Conservation (phyloP, 345 rosid genomes). For the Eucalyptus albens region DNA sequence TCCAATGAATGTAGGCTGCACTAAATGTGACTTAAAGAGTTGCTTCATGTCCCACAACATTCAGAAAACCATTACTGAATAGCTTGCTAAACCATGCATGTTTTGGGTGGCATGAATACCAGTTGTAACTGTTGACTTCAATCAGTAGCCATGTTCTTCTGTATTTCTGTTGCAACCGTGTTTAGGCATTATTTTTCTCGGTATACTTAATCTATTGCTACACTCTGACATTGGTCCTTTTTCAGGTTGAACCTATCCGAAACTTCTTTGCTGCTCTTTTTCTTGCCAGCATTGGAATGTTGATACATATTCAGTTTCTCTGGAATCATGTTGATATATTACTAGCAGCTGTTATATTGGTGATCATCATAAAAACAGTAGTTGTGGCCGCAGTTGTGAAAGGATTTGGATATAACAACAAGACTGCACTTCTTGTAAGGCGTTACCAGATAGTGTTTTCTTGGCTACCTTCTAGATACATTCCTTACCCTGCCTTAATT, state of each 20-base stretch:
- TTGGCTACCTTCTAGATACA: neutral
- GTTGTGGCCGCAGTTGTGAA: constrained; percentile 62
- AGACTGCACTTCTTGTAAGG: constrained; percentile 79
- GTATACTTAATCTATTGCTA: neutral
- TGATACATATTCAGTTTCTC: constrained; percentile 81
- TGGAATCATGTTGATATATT: constrained; percentile 92
- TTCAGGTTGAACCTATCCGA: constrained; percentile 87
- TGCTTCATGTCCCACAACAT: neutral
- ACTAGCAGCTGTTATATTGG: constrained; percentile 72
- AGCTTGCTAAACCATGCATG: neutral
- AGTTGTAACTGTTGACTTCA: neutral
- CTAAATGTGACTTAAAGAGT: neutral
- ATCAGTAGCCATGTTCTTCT: neutral
- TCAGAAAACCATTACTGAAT: neutral
- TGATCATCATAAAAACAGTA: constrained; percentile 60
- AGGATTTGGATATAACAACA: constrained; percentile 85
- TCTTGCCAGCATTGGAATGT: constrained; percentile 91
- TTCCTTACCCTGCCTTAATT: neutral
- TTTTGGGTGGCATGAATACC: neutral
- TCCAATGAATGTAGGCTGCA: neutral
- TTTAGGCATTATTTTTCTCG: neutral
- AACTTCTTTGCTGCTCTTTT: constrained; percentile 91
- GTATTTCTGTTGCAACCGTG: neutral
- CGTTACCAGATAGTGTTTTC: neutral
- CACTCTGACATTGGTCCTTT: neutral